Evolutionary conservation across 306 rosid species (phyloP).

Genomic region (Parietaria judaica): DNA sequence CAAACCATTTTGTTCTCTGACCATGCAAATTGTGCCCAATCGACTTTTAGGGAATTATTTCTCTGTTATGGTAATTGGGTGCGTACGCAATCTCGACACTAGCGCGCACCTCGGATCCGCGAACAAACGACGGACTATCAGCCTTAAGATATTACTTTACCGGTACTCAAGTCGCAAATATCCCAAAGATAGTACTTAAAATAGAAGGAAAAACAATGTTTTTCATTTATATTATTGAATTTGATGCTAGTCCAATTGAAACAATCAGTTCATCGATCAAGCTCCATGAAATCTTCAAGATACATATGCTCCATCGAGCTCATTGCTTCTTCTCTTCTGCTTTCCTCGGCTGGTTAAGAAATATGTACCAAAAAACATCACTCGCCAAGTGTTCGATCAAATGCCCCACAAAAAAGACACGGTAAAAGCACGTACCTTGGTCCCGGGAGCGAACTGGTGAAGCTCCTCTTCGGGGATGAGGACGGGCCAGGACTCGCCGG

Average conservation of each 20-base stretch:
- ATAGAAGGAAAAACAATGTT: no score
- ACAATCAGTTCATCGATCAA: not conserved
- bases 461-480: constrained; percentile 64
- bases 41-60: no score
- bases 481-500: constrained; percentile 83
- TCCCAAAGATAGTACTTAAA: no score
- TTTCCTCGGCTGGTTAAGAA: constrained; percentile 68
- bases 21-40: no score
- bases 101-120: no score
- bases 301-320: not conserved
- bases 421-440: constrained; percentile 36
- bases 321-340: constrained; percentile 79
- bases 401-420: not conserved
- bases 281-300: not conserved
- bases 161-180: no score
- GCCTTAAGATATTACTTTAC: no score
- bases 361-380: no score
- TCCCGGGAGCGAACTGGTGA: constrained; percentile 37
- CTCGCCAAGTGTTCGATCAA: constrained; percentile 16
- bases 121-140: no score
- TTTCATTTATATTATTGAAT: not conserved
- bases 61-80: no score
- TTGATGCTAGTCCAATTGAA: not conserved
- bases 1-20: no score
- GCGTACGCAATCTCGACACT: no score